Base-by-base conservation (phyloP, 768 basidiomycete species). In the Trametes cubensis region DNA sequence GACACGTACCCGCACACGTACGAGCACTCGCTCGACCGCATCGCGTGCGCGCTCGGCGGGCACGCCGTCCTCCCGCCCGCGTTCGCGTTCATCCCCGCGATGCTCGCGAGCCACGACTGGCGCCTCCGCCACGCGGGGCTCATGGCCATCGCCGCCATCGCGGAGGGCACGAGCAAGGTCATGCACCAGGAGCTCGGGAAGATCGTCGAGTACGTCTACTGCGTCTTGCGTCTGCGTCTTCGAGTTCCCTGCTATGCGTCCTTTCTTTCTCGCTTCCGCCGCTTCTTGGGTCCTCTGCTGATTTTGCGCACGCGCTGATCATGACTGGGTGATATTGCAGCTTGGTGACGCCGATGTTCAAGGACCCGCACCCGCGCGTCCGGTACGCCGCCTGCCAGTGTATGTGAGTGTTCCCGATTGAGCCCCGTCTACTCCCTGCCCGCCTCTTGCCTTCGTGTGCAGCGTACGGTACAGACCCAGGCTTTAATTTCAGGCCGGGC, bases 51-150 rank as follows among this genome's bases (percentile, higher is more conserved):
- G 0, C 75, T 94, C 46, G 91, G 90, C 6, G 92, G 94, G 0
- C 80, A 86, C 59, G 77, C 84, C 0, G 83, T 94, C 0, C 76
- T 95, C 5, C 93, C 90, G 0, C 84, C 87, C 11, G 88, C 93
- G 6, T 94, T 94, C 76, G 85, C 87, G 72, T 85, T 86, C 61
- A 92, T 93, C 15, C 91, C 91, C 0, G 86, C 86, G 0, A 92
- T 95, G 87, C 79, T 95, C 59, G 83, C 82, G 0, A 87, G 83
- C 58, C 88, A 87, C 62, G 90, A 94, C 73, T 96, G 94, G 94
- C 81, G 90, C 55, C 81, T 86, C 26, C 80, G 93, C 28, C 92
- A 95, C 67, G 92, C 92, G 0, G 94, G 90, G 13, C 76, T 95
- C 25, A 91, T 94, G 84, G 91, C 92, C 0, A 89, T 96, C 59